Evolutionary conservation across 345 rosid species (phyloP), one percentile per base, ranked within the genome.

Genomic region (Corchorus capsularis): DNA sequence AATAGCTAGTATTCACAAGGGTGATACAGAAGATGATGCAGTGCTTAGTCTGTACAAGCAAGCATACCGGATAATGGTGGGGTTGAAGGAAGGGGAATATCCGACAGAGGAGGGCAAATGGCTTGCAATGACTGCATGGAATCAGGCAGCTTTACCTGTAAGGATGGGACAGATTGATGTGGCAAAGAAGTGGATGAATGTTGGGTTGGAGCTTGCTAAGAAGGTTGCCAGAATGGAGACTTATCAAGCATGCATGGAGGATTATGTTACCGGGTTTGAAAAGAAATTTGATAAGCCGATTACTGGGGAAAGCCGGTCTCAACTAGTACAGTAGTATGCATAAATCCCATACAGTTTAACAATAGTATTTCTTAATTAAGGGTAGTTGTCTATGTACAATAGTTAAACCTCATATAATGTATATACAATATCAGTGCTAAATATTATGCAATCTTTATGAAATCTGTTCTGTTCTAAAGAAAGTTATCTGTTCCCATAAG

Each of bases 41-140:
- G 92, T 93, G 49, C 77, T 82, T 69, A 54, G 65, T 45, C 79
- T 93, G 90, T 96, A 96, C 86, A 93, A 89, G 86, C 92, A 92
- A 82, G 98, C 96, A 3, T 90, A 86, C 78, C 67, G 94, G 54
- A 89, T 93, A 82, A 96, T 92, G 97, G 89, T 93, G 7, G 98
- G 99, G 54, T 79, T 96, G 82, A 88, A 87, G 79, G 96, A 87
- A 76, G 96, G 94, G 2, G 96, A 96, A 82, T 96, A 89, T 80
- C 98, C 98, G 0, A 78, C 65, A 8, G 98, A 92, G 67, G 98
- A 93, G 84, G 97, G 94, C 4, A 96, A 92, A 88, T 96, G 99
- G 99, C 94, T 91, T 2, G 96, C 89, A n/a, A 92, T 84, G 86
- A 89, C 97, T 17, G 97, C 99, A 0, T 96, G 98, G 99, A 96